Conservation (phyloP, 805 yeast species). For the Metschnikowia koreensis region DNA sequence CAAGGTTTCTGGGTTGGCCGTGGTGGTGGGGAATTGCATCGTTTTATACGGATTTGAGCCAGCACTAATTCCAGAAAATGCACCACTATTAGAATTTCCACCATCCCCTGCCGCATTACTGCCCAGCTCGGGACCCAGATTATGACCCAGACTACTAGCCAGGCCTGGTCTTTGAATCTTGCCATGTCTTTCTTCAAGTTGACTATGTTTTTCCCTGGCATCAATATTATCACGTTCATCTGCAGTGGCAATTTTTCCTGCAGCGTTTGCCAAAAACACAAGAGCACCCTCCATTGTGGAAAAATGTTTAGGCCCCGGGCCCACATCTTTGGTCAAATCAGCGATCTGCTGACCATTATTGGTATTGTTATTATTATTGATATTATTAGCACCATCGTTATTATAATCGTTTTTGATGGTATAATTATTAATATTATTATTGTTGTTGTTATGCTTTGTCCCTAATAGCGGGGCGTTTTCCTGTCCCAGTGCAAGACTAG, state of each 20-base stretch:
- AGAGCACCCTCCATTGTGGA: slow-evolving; percentile 58
- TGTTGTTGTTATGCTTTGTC: too few relatives aligned
- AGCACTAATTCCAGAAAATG: too few relatives aligned
- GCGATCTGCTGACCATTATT: not conserved
- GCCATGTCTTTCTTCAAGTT: slow-evolving; percentile 32
- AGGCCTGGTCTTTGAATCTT: not conserved
- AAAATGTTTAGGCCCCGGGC: slow-evolving; percentile 24
- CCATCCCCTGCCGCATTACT: too few relatives aligned
- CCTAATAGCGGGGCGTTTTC: too few relatives aligned
- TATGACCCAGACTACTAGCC: not conserved
- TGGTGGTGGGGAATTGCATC: too few relatives aligned
- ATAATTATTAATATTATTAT: too few relatives aligned
- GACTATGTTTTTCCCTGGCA: slow-evolving; percentile 49
- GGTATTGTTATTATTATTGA: not conserved
- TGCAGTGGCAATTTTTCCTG: slow-evolving; percentile 70
- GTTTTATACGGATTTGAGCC: too few relatives aligned
- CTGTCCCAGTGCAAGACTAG: too few relatives aligned
- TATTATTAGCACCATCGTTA: too few relatives aligned
- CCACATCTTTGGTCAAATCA: not conserved
- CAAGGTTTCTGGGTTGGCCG: too few relatives aligned
- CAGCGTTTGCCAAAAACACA: slow-evolving; percentile 73
- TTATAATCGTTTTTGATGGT: too few relatives aligned
- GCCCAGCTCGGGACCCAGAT: not conserved
- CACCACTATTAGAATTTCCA: too few relatives aligned
- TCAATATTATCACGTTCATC: slow-evolving; percentile 62